Evolutionary conservation across 768 basidiomycete species (phyloP), one percentile per base, ranked within the genome.

Genomic region (Rhodotorula paludigena): DNA sequence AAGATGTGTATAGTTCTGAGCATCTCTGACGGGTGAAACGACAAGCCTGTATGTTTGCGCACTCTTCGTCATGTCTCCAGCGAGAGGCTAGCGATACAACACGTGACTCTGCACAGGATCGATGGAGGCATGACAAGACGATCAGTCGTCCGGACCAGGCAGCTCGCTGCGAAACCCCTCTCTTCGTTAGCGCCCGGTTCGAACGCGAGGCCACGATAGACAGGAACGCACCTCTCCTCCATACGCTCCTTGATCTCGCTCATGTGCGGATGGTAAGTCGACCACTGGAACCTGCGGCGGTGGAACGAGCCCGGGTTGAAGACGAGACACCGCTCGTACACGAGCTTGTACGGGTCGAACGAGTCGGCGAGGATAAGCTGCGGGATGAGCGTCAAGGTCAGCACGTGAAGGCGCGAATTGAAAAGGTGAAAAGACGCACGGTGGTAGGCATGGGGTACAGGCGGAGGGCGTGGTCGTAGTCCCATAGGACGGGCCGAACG

Each of bases 251-350:
- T 66, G 51, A 68, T 49, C 32, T 69, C 64, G 38, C 35, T 45
- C 60, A 73, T 66, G 38, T 69, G 64, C 41, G 71, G 71, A 42
- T 73, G 59, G 38, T 93, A 99, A 5, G 91, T 89, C 18, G 89
- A 90, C 81, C 97, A 98, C 10, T 85, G 83, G 72, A 90, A 88
- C 10, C 87, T 83, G 56, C 85, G 87, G 9, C 89, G 86, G 21
- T 92, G 82, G 76, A 98, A 97, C 57, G 88, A 86, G 28, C 96
- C 93, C 0, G 96, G 96, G 77, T 99, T 99, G 82, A 98, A 92
- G 35, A 98, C 96, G 79, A 98, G 96, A 74, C 96, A 98, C 18
- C 92, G 92, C 28, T 93, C 92, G 77, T 99, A 99, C 1, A 93
- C 98, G 71, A 96, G 82, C 74, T 96, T 91, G 78, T 91, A 99